Base-by-base conservation (phyloP, 768 basidiomycete species). In the Crepidotus variabilis region DNA sequence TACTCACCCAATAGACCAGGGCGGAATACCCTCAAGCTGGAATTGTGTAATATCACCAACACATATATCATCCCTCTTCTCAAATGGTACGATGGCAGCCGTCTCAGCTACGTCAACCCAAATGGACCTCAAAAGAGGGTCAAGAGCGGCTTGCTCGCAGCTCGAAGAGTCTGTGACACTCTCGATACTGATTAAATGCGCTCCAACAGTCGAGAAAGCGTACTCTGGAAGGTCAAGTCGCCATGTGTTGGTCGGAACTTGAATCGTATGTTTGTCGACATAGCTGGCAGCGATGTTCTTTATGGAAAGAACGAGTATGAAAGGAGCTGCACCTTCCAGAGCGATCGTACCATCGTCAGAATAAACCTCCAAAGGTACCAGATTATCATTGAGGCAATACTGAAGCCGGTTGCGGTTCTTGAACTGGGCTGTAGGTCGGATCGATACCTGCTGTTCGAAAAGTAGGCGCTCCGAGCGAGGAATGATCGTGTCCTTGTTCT, bases 101-200 rank as follows among this genome's bases (percentile, higher is more conserved):
- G 92, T 92, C 71, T 99, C 97, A 2, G 94, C 92, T n/a, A 98
- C 94, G 62, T 98, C 93, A 11, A 94, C 82, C 87, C 88, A 90
- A 36, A 91, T 79, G 16, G 83, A 83, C 52, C 82, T 78, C 32
- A 72, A 72, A 34, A 81, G 68, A 2, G 84, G 83, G 57, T 90
- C 84, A 13, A 88, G 75, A 34, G 80, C 75, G 13, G 84, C 81
- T 55, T 92, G 87, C 51, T 86, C 87, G 71, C 97, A 98, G 32
- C 79, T 84, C 4, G 88, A 91, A 14, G 88, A 80, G 71, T 99
- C 97, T 11, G 76, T 73, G 10, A 98, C 78, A 0, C 83, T 84
- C 47, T 91, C 86, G 57, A 99, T 87, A 32, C 78, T 81, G 46
- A 98, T 74, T 47, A 87, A 77, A 67, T 98, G 89, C 4, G 89